Evolutionary conservation across 2,329 filamentous ascomycete species (phyloP).

Genomic region (Alternaria consortialis): DNA sequence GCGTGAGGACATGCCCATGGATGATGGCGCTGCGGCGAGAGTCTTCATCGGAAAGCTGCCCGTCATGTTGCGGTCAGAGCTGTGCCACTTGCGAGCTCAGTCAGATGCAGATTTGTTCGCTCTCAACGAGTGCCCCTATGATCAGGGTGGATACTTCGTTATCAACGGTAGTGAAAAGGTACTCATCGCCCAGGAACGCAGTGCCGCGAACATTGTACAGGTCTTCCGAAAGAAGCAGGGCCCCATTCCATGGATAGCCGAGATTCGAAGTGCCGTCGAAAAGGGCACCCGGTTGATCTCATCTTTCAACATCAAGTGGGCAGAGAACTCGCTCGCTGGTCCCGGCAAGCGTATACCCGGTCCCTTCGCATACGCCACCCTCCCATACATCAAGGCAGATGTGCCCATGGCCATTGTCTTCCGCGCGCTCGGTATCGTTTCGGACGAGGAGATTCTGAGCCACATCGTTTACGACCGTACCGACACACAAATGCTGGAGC

Average conservation of each 20-base stretch:
- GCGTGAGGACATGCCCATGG: constrained; percentile 58
- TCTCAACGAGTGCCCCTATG: constrained; percentile 96
- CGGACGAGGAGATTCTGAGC: constrained; percentile 96
- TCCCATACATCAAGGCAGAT: constrained; percentile 94
- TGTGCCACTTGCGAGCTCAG: constrained; percentile 86
- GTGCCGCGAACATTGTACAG: constrained; percentile 97
- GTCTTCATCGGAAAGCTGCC: constrained; percentile 96
- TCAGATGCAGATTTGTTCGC: constrained; percentile 86
- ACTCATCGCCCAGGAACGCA: constrained; percentile 95
- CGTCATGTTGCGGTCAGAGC: constrained; percentile 97
- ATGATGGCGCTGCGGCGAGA: constrained; percentile 68
- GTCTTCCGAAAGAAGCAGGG: constrained; percentile 99
- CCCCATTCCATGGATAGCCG: constrained; percentile 89
- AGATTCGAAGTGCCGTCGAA: constrained; percentile 95
- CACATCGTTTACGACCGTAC: constrained; percentile 96
- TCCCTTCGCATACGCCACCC: constrained; percentile 85
- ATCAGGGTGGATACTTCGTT: constrained; percentile 98
- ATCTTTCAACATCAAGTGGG: constrained; percentile 88
- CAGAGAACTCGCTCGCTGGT: constrained; percentile 80
- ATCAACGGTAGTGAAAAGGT: constrained; percentile 99
- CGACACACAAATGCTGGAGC: constrained; percentile 96
- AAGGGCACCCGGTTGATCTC: constrained; percentile 96
- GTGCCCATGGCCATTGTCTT: constrained; percentile 96
- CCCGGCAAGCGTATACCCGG: constrained; percentile 81
- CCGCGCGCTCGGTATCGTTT: constrained; percentile 92